Evolutionary conservation across 139 green algal genomes (phyloP).

Genomic region (Chloropicon primus): DNA sequence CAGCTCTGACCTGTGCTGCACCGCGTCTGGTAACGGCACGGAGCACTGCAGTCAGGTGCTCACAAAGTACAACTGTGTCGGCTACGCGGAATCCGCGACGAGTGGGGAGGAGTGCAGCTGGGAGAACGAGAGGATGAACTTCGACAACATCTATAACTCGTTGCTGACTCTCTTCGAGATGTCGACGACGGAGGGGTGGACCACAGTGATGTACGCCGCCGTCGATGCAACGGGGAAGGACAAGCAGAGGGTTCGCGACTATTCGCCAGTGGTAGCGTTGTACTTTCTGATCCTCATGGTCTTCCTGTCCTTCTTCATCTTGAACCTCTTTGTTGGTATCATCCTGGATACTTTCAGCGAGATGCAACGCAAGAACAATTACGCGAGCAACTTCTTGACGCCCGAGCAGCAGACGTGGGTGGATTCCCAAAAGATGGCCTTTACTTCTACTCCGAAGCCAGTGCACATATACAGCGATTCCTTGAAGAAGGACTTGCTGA

Average conservation of each 20-base stretch:
- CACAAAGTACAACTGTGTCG: constrained; percentile 5
- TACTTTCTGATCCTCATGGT: constrained; percentile 25
- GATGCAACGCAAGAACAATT: constrained; percentile 2
- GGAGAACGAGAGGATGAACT: constrained; percentile 14
- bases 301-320: constrained; percentile 16
- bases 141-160: constrained; percentile 22
- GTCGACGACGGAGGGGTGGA: constrained; percentile 26
- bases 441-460: background rate
- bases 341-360: constrained; percentile 20
- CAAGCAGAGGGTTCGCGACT: background rate
- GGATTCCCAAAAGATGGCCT: background rate
- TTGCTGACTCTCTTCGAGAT: constrained; percentile 28
- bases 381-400: constrained; percentile 1
- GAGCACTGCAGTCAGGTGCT: background rate
- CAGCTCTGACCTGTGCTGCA: constrained; percentile 6
- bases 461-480: background rate
- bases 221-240: constrained; percentile 11
- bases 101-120: constrained; percentile 1
- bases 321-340: constrained; percentile 28
- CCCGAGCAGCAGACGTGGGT: constrained; percentile 15
- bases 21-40: background rate
- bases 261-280: constrained; percentile 4
- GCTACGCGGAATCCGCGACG: background rate
- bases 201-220: constrained; percentile 10
- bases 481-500: background rate